Evolutionary conservation across 1,284 basidiomycete species (phyloP).

Genomic region (Cutaneotrichosporon dermatis): DNA sequence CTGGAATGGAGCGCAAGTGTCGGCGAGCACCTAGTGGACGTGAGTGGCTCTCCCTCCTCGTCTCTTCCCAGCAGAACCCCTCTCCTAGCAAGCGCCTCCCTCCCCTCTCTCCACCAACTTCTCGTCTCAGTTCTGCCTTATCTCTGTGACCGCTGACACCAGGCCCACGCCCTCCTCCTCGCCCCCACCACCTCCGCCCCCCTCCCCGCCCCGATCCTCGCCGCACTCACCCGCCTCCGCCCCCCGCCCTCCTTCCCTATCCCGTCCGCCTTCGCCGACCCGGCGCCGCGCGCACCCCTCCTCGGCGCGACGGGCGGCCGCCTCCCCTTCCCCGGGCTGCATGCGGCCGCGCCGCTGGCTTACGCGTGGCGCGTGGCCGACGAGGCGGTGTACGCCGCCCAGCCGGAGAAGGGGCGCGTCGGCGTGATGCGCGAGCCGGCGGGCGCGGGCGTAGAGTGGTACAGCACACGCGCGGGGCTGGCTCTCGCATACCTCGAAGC

Average conservation of each 20-base stretch:
- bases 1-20: constrained; percentile 31
- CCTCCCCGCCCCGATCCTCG: constrained; percentile 21
- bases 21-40: constrained; percentile 42
- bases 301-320: constrained; percentile 18
- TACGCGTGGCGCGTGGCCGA: constrained; percentile 44
- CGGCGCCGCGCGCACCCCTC: not conserved
- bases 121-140: no score
- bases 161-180: constrained; percentile 41
- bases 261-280: not conserved
- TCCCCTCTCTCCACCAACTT: no score
- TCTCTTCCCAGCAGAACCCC: no score
- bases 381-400: constrained; percentile 24
- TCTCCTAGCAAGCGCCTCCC: no score
- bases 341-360: constrained; percentile 32
- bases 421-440: constrained; percentile 39
- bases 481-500: constrained; percentile 37
- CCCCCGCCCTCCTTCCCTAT: constrained; percentile 22
- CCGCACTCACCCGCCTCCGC: constrained; percentile 29
- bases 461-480: constrained; percentile 30
- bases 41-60: constrained; percentile 11
- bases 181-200: constrained; percentile 32
- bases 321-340: constrained; percentile 28
- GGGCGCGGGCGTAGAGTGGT: constrained; percentile 44
- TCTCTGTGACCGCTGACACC: constrained; percentile 3
- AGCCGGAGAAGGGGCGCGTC: constrained; percentile 14